A percentile compares a stretch with the other conserved stretches of the same genome.
Evolutionary conservation across 148 eudicot species (phyloP).

Genomic region (Beta vulgaris): DNA sequence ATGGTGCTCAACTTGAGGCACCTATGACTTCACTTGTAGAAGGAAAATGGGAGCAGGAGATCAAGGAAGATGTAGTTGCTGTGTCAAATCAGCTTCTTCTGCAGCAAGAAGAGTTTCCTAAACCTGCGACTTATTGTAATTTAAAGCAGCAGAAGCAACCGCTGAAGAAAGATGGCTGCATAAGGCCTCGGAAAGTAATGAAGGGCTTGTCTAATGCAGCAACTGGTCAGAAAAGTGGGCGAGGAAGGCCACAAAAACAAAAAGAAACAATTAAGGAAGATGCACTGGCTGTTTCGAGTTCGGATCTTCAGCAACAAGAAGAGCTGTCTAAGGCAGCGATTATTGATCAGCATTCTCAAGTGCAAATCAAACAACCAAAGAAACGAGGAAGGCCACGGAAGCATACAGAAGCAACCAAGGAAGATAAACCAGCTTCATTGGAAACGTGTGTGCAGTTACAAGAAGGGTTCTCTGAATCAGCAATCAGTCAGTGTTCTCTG

Average conservation of each 20-base stretch:
- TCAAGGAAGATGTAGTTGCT: not conserved
- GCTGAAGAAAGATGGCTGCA: not conserved
- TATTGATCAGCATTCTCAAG: not conserved
- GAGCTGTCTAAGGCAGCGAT: not conserved
- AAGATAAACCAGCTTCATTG: not conserved
- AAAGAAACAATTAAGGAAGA: slow-evolving; percentile 4
- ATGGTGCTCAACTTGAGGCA: not conserved
- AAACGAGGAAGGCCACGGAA: not conserved
- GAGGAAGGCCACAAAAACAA: slow-evolving; percentile 10
- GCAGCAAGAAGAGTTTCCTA: not conserved
- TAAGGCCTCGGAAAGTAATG: not conserved
- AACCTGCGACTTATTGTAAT: not conserved
- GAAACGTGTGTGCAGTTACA: not conserved
- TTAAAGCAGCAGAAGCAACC: slow-evolving; percentile 1
- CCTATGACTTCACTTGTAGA: not conserved
- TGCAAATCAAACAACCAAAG: not conserved
- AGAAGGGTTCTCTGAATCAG: not conserved
- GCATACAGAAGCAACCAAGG: not conserved
- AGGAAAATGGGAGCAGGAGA: not conserved
- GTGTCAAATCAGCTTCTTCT: not conserved
- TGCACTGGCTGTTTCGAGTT: not conserved
- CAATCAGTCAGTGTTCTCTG: not conserved
- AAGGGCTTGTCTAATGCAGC: not conserved
- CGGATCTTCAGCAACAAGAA: not conserved
- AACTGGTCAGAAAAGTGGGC: not conserved